Evolutionary conservation across 768 basidiomycete genomes (phyloP).

Genomic region (Kwoniella mangroviensis): DNA sequence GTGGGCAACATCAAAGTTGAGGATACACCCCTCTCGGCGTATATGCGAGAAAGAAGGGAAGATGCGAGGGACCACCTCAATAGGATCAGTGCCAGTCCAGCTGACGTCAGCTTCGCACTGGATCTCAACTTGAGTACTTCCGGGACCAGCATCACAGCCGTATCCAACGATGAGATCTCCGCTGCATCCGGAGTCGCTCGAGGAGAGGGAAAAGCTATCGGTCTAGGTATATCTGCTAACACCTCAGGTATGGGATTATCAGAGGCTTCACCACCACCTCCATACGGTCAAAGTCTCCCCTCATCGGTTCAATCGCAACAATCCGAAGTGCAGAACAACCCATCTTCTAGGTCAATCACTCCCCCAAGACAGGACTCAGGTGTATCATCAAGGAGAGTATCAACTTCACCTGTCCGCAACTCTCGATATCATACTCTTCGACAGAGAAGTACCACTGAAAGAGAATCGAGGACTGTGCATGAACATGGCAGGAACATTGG

Average conservation of each 20-base stretch:
- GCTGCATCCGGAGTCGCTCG: neutral
- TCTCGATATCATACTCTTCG: neutral
- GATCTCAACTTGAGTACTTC: slow-evolving; percentile 10
- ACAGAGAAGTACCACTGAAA: slow-evolving; percentile 27
- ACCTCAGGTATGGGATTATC: slow-evolving; percentile 7
- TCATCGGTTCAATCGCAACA: neutral
- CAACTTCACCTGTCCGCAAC: slow-evolving; percentile 1
- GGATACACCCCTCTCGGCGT: slow-evolving; percentile 12
- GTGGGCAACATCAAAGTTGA: neutral
- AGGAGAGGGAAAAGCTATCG: neutral
- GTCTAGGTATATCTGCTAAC: slow-evolving; percentile 8
- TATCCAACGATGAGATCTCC: neutral
- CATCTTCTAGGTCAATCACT: slow-evolving; percentile 3
- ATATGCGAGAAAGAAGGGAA: slow-evolving; percentile 8
- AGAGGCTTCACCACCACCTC: slow-evolving; percentile 49
- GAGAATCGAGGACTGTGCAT: slow-evolving; percentile 14
- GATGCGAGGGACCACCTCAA: slow-evolving; percentile 10
- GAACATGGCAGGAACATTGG: neutral
- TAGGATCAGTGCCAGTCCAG: slow-evolving; percentile 29
- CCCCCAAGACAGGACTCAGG: slow-evolving; percentile 22
- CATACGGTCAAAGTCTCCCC: slow-evolving; percentile 39
- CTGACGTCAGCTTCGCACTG: slow-evolving; percentile 34
- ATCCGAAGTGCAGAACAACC: neutral
- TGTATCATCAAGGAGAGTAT: slow-evolving; percentile 15
- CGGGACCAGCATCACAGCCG: neutral